These are phyloP conservation scores for Aphanoascus verrucosus DNA, from an alignment of 2,329 filamentous ascomycete genomes.

Conservation along the genomic window DNA sequence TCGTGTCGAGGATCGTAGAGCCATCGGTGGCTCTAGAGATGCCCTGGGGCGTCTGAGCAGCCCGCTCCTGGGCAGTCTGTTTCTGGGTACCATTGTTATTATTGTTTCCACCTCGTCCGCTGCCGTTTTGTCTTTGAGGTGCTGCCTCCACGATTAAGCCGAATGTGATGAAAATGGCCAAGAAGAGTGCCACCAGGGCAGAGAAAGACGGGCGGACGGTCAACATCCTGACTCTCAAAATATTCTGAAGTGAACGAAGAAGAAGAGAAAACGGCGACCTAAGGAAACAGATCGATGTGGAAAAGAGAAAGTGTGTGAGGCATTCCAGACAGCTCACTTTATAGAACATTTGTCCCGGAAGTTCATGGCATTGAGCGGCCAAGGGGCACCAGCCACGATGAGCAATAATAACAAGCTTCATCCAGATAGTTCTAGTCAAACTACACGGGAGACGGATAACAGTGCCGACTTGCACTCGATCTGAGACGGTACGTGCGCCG, in stretches of 20 bases:
- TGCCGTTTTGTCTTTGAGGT: slow-evolving; percentile 2
- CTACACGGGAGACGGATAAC: background rate
- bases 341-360: background rate
- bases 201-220: slow-evolving; percentile 2
- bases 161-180: background rate
- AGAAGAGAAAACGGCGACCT: background rate
- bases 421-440: background rate
- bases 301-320: background rate
- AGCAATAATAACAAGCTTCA: no score
- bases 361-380: background rate
- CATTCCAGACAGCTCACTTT: background rate
- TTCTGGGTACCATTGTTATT: background rate
- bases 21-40: slow-evolving; percentile 3
- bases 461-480: background rate
- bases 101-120: background rate
- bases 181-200: slow-evolving; percentile 2
- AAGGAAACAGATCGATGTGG: background rate
- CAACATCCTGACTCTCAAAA: background rate
- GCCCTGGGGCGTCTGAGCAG: background rate
- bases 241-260: background rate
- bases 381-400: no score
- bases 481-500: background rate
- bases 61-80: slow-evolving; percentile 1
- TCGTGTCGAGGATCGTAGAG: slow-evolving; percentile 2
- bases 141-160: slow-evolving; percentile 2